Conservation (phyloP, 768 basidiomycete species). For the Strobilomyces confusus region DNA sequence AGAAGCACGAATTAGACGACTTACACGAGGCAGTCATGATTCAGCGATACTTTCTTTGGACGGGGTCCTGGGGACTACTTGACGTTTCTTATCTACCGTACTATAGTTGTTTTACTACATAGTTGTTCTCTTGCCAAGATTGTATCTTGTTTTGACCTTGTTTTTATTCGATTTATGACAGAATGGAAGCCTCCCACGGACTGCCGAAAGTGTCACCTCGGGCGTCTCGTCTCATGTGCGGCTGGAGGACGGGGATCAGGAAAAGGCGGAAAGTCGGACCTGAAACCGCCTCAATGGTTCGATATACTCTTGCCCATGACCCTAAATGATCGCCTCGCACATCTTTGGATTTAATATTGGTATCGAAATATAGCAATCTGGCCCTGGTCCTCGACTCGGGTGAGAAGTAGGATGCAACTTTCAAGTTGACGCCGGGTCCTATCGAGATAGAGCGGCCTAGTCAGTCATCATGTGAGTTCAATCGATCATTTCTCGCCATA, state of each 20-base stretch:
- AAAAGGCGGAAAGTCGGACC: not conserved
- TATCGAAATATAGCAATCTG: no score
- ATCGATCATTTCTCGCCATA: no score
- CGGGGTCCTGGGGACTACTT: slow-evolving; percentile 8
- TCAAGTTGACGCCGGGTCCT: no score
- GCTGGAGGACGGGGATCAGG: not conserved
- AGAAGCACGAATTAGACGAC: slow-evolving; percentile 3
- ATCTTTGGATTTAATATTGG: not conserved
- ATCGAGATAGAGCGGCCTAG: no score
- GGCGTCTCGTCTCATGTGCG: no score
- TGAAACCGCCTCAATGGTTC: not conserved
- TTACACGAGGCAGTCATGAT: not conserved
- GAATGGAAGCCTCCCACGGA: not conserved
- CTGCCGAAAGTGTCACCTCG: no score
- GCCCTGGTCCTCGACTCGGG: no score
- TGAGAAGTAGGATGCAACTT: no score
- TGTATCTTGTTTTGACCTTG: slow-evolving; percentile 1
- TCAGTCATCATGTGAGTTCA: no score
- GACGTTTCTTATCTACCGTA: slow-evolving; percentile 20
- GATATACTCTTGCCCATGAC: not conserved
- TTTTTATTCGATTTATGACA: slow-evolving; percentile 1
- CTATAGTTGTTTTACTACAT: slow-evolving; percentile 13
- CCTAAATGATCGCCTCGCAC: not conserved
- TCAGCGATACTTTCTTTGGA: slow-evolving; percentile 1
- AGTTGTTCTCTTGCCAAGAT: slow-evolving; percentile 1